These are phyloP conservation scores for Clavispora fructus DNA, from an alignment of 805 yeast species.

Conservation along the genomic window DNA sequence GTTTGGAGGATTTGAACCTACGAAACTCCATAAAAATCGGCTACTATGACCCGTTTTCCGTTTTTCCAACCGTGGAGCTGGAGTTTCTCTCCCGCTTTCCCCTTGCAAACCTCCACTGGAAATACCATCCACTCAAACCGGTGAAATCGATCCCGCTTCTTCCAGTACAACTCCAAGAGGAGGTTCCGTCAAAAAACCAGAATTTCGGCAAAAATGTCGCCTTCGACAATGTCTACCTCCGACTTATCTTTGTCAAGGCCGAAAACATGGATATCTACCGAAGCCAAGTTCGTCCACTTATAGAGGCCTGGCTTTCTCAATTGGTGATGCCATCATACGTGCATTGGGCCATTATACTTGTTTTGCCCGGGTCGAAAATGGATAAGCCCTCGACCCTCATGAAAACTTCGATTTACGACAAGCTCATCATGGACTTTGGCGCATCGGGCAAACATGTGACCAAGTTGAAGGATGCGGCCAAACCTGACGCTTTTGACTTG, in stretches of 20 bases:
- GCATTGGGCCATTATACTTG: slow-evolving; percentile 59
- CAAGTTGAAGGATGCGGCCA: not conserved
- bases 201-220: slow-evolving; percentile 18
- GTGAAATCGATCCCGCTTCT: slow-evolving; percentile 60
- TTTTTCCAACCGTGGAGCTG: slow-evolving; percentile 41
- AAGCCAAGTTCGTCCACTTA: slow-evolving; percentile 72
- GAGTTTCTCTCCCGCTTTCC: slow-evolving; percentile 46
- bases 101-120: slow-evolving; percentile 70
- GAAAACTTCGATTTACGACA: slow-evolving; percentile 48
- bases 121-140: slow-evolving; percentile 42
- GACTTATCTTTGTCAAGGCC: slow-evolving; percentile 64
- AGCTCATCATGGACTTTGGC: slow-evolving; percentile 49
- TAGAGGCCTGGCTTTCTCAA: slow-evolving; percentile 70
- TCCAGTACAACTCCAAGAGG: slow-evolving; percentile 51
- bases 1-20: slow-evolving; percentile 10
- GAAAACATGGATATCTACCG: slow-evolving; percentile 71
- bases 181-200: slow-evolving; percentile 36
- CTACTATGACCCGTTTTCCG: slow-evolving; percentile 71
- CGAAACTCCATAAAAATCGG: slow-evolving; percentile 37
- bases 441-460: slow-evolving; percentile 31
- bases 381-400: slow-evolving; percentile 34
- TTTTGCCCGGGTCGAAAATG: slow-evolving; percentile 35
- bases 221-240: slow-evolving; percentile 45
- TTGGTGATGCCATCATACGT: slow-evolving; percentile 36
- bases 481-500: slow-evolving; percentile 3